Conservation (phyloP, 2,329 filamentous ascomycete genomes). For the Sporothrix schenckii region DNA sequence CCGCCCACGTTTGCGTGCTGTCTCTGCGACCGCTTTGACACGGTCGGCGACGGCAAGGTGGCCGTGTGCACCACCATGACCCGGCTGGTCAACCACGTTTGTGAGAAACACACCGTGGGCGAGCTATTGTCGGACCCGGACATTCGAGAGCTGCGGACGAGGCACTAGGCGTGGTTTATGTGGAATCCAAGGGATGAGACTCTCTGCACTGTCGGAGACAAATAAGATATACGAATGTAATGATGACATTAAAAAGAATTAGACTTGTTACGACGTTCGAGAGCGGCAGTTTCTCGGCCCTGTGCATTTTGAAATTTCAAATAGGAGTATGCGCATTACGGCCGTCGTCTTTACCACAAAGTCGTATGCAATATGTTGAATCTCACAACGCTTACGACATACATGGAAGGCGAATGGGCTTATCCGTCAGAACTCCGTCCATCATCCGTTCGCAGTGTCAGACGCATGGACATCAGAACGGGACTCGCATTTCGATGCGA, state of each 20-base stretch:
- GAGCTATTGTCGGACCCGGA: conserved; percentile 40
- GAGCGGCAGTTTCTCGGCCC: too few species aligned
- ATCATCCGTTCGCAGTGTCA: too few species aligned
- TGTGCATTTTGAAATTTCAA: too few species aligned
- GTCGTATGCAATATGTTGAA: not conserved
- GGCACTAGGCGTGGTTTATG: not conserved
- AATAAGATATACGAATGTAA: not conserved
- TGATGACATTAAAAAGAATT: not conserved
- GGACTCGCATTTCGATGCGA: too few species aligned
- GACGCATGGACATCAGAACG: too few species aligned
- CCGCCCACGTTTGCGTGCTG: conserved; percentile 41
- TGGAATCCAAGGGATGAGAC: not conserved
- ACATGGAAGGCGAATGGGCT: too few species aligned
- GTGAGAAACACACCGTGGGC: conserved; percentile 36
- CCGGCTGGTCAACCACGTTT: conserved; percentile 43
- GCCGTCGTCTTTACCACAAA: too few species aligned
- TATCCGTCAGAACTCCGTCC: too few species aligned
- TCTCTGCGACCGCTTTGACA: conserved; percentile 39
- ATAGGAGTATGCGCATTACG: too few species aligned
- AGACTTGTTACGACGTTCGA: not conserved
- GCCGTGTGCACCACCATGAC: conserved; percentile 41
- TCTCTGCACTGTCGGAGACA: too few species aligned
- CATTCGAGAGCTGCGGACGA: conserved; percentile 36
- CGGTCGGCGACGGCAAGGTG: conserved; percentile 3
- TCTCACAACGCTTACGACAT: not conserved